phyloP scores from a whole-genome alignment of 257 asterid genomes.

The Solanum stenotomum region DNA sequence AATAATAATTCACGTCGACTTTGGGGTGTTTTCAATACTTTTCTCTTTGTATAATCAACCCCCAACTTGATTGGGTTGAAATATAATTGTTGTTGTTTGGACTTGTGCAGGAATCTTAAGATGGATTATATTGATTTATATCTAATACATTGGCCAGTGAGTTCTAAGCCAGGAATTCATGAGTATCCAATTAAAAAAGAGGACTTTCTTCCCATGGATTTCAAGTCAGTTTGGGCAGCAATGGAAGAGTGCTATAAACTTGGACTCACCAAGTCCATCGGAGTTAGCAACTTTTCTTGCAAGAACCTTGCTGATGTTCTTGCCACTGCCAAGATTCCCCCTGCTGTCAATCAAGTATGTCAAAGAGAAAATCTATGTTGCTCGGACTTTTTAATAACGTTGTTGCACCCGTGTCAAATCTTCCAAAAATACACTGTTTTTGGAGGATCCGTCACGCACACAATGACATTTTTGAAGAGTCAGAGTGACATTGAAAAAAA shows the following conservation, averaged over 20 bases:
- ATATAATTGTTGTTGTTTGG: too few relatives aligned
- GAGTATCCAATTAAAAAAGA: conserved; percentile 28
- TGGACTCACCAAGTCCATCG: conserved; percentile 43
- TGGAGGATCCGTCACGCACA: neutral
- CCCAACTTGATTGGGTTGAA: too few relatives aligned
- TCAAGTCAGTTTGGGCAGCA: conserved; percentile 40
- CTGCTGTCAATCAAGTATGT: conserved; percentile 60
- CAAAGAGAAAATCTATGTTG: neutral
- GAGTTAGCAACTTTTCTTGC: conserved; percentile 46
- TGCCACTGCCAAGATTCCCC: conserved; percentile 32
- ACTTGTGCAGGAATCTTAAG: conserved; percentile 26
- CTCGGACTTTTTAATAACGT: neutral
- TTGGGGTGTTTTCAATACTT: too few relatives aligned
- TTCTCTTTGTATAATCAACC: too few relatives aligned
- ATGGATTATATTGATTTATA: conserved; percentile 40
- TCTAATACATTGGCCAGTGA: conserved; percentile 45
- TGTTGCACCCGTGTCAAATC: neutral
- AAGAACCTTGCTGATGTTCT: conserved; percentile 25
- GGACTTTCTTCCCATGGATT: conserved; percentile 33
- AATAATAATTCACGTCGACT: too few relatives aligned
- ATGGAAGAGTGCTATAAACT: conserved; percentile 43
- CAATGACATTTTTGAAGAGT: neutral
- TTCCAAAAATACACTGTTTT: neutral
- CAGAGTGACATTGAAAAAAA: neutral
- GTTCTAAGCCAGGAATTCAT: conserved; percentile 17